A percentile compares a stretch with the other conserved stretches of the same genome.
These are phyloP conservation scores for Epipyxis sp. DNA, from an alignment of 108 stramenopile genomes.

Conservation along the genomic window DNA sequence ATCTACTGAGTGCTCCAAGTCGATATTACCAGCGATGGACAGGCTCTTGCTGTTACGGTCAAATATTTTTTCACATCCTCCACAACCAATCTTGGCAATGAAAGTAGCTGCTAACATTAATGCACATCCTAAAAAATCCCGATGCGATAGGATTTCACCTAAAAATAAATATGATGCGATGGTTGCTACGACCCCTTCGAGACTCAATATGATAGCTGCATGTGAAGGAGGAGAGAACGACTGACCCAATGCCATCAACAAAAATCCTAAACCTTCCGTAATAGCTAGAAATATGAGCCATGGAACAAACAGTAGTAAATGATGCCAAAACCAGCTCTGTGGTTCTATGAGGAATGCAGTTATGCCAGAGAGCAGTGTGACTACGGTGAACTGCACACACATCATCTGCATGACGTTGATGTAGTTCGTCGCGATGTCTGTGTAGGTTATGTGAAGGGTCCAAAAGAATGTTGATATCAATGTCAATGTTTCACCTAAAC, in stretches of 20 bases:
- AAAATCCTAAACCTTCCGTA: not conserved
- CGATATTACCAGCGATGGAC: too few species aligned
- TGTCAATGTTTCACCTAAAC: not conserved
- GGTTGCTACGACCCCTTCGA: slow-evolving; percentile 3
- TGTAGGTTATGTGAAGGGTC: slow-evolving; percentile 14
- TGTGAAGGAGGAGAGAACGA: not conserved
- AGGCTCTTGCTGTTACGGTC: too few species aligned
- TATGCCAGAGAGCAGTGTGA: not conserved
- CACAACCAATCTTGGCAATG: not conserved
- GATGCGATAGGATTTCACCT: not conserved
- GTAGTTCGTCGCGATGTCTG: slow-evolving; percentile 1
- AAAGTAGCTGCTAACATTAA: not conserved
- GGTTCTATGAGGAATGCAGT: not conserved
- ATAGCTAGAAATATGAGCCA: slow-evolving; percentile 5
- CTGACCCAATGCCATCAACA: slow-evolving; percentile 14
- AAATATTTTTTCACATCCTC: too few species aligned
- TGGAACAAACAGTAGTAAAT: not conserved
- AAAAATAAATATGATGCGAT: not conserved
- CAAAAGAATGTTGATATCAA: slow-evolving; percentile 11
- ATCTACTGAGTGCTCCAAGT: too few species aligned
- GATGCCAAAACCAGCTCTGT: slow-evolving; percentile 9
- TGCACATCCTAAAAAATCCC: not conserved
- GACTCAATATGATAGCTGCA: not conserved
- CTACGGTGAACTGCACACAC: not conserved
- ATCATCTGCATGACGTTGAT: not conserved